Conservation (phyloP, 1,139 yeast species). For the Saccharomycopsis hybrid region DNA sequence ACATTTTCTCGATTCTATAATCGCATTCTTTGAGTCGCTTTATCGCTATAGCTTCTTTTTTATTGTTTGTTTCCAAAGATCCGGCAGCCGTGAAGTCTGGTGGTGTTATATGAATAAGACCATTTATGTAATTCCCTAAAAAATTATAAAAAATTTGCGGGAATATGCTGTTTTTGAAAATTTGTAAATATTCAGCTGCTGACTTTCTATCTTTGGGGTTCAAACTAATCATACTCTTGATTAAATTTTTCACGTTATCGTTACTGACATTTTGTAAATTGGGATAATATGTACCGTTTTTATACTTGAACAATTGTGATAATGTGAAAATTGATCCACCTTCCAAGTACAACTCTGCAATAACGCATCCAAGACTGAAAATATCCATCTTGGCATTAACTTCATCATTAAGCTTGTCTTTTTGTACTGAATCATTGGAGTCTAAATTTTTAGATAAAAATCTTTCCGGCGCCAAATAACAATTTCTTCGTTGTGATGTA, state of each 20-base stretch:
- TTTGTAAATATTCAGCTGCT: constrained; percentile 47
- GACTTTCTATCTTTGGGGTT: constrained; percentile 56
- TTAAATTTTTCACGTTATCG: constrained; percentile 43
- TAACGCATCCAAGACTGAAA: constrained; percentile 86
- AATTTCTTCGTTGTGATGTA: constrained; percentile 76
- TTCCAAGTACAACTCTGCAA: constrained; percentile 82
- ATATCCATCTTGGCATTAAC: constrained; percentile 59
- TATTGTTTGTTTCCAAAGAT: background rate
- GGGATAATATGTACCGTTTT: constrained; percentile 61
- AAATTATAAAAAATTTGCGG: constrained; percentile 70
- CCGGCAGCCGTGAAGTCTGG: too few relatives aligned
- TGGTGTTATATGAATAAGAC: constrained; percentile 28
- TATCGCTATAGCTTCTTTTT: background rate
- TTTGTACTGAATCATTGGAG: constrained; percentile 22
- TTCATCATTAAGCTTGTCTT: constrained; percentile 27
- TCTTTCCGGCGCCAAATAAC: constrained; percentile 94
- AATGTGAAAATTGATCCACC: constrained; percentile 83
- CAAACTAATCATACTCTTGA: constrained; percentile 54
- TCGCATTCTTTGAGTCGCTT: constrained; percentile 42
- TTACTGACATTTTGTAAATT: constrained; percentile 51
- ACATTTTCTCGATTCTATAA: constrained; percentile 49
- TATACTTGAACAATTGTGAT: constrained; percentile 80
- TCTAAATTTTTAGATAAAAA: constrained; percentile 37
- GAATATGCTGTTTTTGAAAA: constrained; percentile 48
- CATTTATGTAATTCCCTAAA: constrained; percentile 58